A percentile compares a stretch with the other conserved stretches of the same genome.
phyloP scores from a whole-genome alignment of 2,329 filamentous ascomycete species.

The Penicillium palitans region DNA sequence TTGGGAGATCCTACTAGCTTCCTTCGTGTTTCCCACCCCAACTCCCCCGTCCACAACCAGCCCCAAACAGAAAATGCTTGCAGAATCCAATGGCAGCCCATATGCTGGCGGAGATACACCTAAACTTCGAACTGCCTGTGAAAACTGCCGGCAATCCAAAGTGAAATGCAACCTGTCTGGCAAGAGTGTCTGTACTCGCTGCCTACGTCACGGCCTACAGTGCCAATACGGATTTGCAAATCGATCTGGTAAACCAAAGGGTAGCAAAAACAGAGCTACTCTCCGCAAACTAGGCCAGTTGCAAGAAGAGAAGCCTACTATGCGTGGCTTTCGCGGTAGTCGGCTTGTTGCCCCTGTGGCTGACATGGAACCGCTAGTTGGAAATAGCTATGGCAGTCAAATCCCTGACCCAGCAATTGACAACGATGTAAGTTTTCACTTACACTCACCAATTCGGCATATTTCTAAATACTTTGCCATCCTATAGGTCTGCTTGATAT shows the following conservation, averaged over 20 bases:
- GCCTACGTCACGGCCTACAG: constrained; percentile 39
- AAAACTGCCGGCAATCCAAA: constrained; percentile 43
- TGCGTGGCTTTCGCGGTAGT: constrained; percentile 20
- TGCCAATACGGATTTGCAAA: constrained; percentile 43
- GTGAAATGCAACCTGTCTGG: constrained; percentile 42
- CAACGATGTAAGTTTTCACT: constrained; percentile 19
- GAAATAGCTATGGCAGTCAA: constrained; percentile 9
- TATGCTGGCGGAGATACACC: constrained; percentile 31
- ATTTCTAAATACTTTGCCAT: neutral
- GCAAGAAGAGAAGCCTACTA: constrained; percentile 32
- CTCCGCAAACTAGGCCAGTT: constrained; percentile 39
- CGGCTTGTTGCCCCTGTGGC: constrained; percentile 14
- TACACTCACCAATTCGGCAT: neutral
- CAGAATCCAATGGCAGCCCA: constrained; percentile 27
- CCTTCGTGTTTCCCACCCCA: neutral
- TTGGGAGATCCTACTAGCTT: constrained; percentile 1
- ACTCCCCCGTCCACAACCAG: no score
- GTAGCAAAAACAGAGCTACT: constrained; percentile 42
- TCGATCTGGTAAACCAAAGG: constrained; percentile 43
- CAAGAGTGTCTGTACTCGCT: constrained; percentile 40
- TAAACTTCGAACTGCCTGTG: constrained; percentile 41
- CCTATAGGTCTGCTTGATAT: constrained; percentile 20
- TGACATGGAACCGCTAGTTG: constrained; percentile 14
- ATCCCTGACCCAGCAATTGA: constrained; percentile 17
- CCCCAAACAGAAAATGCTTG: constrained; percentile 26